phyloP scores from a whole-genome alignment of 2,329 filamentous ascomycete species.

The Botrytis porri region DNA sequence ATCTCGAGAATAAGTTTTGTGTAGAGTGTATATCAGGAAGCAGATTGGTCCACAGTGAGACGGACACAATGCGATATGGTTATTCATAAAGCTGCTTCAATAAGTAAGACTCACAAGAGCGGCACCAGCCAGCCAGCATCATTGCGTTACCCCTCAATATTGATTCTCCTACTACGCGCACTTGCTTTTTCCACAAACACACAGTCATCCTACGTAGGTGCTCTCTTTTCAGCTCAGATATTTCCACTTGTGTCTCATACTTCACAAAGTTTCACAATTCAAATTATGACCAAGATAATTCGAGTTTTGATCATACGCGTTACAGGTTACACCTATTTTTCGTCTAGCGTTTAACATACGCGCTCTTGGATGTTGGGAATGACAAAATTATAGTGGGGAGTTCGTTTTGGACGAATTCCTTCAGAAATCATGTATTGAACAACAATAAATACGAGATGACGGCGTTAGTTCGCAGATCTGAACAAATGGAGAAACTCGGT shows the following conservation, averaged over 20 bases:
- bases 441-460: not conserved
- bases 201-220: not conserved
- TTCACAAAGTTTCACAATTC: not conserved
- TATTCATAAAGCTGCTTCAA: not conserved
- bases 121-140: not conserved
- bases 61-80: no score
- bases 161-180: not conserved
- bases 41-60: not conserved
- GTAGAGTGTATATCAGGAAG: not conserved
- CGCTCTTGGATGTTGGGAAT: not conserved
- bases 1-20: not conserved
- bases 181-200: not conserved
- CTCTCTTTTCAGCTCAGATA: not conserved
- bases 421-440: not conserved
- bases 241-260: not conserved
- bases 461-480: not conserved
- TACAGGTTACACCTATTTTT: not conserved
- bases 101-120: not conserved
- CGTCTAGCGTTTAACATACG: not conserved
- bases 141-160: slow-evolving; percentile 8
- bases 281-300: not conserved
- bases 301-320: not conserved
- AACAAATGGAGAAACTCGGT: not conserved
- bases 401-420: not conserved
- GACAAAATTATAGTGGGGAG: not conserved